A percentile compares a stretch with the other conserved stretches of the same genome.
phyloP scores from a whole-genome alignment of 2,329 filamentous ascomycete species.

The Fusarium pseudoanthophilum region DNA sequence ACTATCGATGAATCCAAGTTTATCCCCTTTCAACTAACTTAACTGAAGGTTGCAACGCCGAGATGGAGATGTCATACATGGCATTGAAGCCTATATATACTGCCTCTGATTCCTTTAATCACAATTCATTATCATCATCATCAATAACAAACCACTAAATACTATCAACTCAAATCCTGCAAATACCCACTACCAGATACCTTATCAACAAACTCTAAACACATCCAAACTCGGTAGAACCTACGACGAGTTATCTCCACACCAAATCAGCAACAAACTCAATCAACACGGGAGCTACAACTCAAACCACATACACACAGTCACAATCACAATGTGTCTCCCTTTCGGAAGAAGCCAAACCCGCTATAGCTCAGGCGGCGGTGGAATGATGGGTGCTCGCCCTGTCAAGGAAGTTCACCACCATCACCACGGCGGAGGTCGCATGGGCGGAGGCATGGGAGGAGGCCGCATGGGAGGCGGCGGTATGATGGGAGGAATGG shows the following conservation, averaged over 20 bases:
- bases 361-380: neutral
- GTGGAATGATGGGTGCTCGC: constrained; percentile 16
- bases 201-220: neutral
- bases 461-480: constrained; percentile 16
- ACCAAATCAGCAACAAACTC: neutral
- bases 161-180: neutral
- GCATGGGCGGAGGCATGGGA: constrained; percentile 6
- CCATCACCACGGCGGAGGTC: constrained; percentile 15
- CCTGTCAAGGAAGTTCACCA: constrained; percentile 18
- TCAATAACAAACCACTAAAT: neutral
- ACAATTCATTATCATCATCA: neutral
- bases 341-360: constrained; percentile 9
- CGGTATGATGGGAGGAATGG: constrained; percentile 20
- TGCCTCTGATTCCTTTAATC: neutral
- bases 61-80: neutral
- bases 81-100: neutral
- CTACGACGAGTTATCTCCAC: neutral
- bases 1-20: constrained; percentile 4
- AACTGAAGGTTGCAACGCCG: neutral
- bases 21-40: neutral
- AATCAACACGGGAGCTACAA: neutral
- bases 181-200: neutral
- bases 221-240: neutral
- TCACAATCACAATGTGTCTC: constrained; percentile 7
- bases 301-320: neutral